Base-by-base conservation (phyloP, 345 rosid genomes). In the Citrus inodora region DNA sequence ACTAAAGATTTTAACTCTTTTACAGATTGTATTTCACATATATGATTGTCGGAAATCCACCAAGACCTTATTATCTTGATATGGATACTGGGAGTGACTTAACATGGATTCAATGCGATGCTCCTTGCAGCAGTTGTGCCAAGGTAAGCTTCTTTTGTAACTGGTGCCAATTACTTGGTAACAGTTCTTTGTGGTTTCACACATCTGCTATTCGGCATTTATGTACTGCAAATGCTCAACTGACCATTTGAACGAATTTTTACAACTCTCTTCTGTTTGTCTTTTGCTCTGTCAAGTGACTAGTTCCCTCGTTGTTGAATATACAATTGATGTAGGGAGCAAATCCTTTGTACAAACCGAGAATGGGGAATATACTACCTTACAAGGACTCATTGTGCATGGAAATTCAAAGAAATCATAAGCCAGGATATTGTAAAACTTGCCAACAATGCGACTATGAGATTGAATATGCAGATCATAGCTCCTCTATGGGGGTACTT, bases 21-120 rank as follows among this genome's bases (percentile, higher is more conserved):
- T 83, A 62, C 86, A 95, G 98, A 70, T 78, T 93, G 75, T 95
- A 95, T 80, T 95, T 80, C 84, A 95, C 98, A 56, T 81, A 88
- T 62, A 72, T 93, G 65, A 89, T 86, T 79, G 83, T 93, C 53
- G 98, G 99, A 62, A 90, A 69, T 78, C 94, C 92, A 40, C 90
- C 84, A 75, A 89, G 84, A 70, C 88, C 84, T 42, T 90, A 91
- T 78, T 90, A 81, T 83, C 93, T 95, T 32, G 99, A 95, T 86
- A 80, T 95, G 55, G 99, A 95, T 83, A 93, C 99, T 55, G 98
- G 96, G 71, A 95, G 98, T 85, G 99, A 90, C 85, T 87, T 95
- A 86, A 88, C 98, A 71, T 95, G 99, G 99, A 84, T 95, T 73
- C 99, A 95, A 27, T 95, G 99, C 53, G 99, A 93, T 75, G 99